Base-by-base conservation (phyloP, 106 monocot species). In the Dioscorea dumetorum region DNA sequence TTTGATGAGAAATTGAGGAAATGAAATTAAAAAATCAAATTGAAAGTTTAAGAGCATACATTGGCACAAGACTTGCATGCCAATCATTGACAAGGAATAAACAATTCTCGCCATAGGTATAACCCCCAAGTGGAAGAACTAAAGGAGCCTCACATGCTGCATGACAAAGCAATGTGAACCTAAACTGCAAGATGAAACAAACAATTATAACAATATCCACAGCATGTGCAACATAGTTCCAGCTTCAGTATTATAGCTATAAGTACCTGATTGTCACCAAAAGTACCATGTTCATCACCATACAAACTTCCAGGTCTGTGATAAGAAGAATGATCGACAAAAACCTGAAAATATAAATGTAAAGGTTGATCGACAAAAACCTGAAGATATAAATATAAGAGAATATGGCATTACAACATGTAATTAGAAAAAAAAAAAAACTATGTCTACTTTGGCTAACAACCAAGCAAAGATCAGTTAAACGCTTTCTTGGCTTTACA, bases 61-160 rank as follows among this genome's bases (percentile, higher is more conserved):
- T 70, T 80, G 95, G 88, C 4, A 95, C 91, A 73, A 95, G 88
- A 49, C 88, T 62, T 58, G 95, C 95, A 86, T 95, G 95, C 95
- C 95, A 95, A 76, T 95, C 95, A 74, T 95, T 95, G 24, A 86
- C 91, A 50, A 95, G 68, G 64, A 95, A 95, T 61, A 95, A 73
- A 61, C 95, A 88, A 31, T 82, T 91, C 66, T 91, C 75, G 21
- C 95, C 95, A 73, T 95, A 91, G 14, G 76, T 91, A 64, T 78
- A 88, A 23, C 91, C 95, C 68, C 91, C 88, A 61, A 95, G 67
- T 65, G 88, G 81, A 77, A 95, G 85, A n/a, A 95, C 75, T 69
- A 95, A 81, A 18, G 95, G 91, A 78, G 95, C 95, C 68, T 95
- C 95, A 67, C 95, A 95, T 49, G 95, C 95, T 22, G 95, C 95